Conservation (phyloP, 345 rosid species). For the Lenwebbia sp. region DNA sequence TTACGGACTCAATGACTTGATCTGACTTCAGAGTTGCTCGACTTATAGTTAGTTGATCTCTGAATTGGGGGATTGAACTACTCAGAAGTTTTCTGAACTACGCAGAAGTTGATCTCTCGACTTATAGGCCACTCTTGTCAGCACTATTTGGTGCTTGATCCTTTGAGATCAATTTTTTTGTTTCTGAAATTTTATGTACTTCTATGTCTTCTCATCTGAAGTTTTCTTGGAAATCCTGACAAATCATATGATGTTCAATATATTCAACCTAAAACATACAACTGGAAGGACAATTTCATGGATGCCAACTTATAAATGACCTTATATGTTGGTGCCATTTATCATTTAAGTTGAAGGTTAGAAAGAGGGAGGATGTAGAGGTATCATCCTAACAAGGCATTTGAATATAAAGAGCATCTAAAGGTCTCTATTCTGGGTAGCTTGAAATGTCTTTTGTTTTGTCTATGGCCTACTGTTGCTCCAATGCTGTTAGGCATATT, state of each 20-base stretch:
- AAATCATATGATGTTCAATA: neutral
- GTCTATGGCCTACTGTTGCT: neutral
- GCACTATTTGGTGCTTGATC: neutral
- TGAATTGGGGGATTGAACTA: accelerated
- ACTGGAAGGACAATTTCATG: neutral
- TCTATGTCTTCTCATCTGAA: neutral
- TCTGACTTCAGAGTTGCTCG: neutral
- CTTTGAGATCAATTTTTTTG: neutral
- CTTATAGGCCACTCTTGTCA: neutral
- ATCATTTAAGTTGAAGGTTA: neutral
- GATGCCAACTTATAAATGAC: neutral
- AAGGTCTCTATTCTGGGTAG: neutral
- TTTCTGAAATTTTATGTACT: neutral
- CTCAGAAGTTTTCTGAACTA: neutral
- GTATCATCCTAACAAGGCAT: neutral
- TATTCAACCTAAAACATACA: neutral
- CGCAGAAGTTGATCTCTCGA: no score
- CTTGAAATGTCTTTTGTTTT: neutral
- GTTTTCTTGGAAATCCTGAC: neutral
- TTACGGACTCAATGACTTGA: neutral
- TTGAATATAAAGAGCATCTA: neutral
- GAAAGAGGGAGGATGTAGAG: neutral
- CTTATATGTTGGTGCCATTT: neutral
- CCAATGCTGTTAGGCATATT: neutral
- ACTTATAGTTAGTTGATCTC: neutral